These are phyloP conservation scores for Chytriomyces hyalinus DNA, from an alignment of 192 early-diverging fungal genomes.

Conservation along the genomic window DNA sequence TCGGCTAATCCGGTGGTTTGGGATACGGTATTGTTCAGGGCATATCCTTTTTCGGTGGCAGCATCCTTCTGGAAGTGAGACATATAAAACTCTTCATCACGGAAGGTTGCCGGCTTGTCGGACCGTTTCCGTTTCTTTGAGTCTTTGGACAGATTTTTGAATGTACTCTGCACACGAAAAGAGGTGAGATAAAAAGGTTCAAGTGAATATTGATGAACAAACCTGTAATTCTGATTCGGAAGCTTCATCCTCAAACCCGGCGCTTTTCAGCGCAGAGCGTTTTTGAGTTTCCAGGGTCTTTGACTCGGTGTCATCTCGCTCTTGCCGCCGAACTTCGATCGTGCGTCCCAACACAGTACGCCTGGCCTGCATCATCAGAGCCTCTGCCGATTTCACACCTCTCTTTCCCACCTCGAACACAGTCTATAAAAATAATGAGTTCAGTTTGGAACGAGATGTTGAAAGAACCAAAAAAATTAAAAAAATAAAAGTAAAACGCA, in stretches of 20 bases:
- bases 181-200: not conserved
- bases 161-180: constrained; percentile 9
- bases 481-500: constrained; percentile 32
- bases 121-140: constrained; percentile 38
- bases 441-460: not conserved
- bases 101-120: constrained; percentile 46
- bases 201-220: not conserved
- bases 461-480: not conserved
- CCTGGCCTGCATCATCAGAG: constrained; percentile 55
- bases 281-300: constrained; percentile 31
- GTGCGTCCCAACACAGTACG: constrained; percentile 35
- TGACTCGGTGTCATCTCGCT: constrained; percentile 53
- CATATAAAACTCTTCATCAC: constrained; percentile 89
- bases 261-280: constrained; percentile 6
- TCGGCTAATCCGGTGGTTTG: constrained; percentile 54
- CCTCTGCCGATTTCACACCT: constrained; percentile 76
- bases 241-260: constrained; percentile 25
- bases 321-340: constrained; percentile 68
- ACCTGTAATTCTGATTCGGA: constrained; percentile 34
- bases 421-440: constrained; percentile 58
- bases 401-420: constrained; percentile 93
- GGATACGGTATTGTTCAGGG: constrained; percentile 45
- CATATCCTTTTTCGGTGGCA: constrained; percentile 88
- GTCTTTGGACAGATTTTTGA: constrained; percentile 8
- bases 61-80: constrained; percentile 81